phyloP scores from a whole-genome alignment of 2,329 filamentous ascomycete genomes.

The Tolypocladium amazonense region DNA sequence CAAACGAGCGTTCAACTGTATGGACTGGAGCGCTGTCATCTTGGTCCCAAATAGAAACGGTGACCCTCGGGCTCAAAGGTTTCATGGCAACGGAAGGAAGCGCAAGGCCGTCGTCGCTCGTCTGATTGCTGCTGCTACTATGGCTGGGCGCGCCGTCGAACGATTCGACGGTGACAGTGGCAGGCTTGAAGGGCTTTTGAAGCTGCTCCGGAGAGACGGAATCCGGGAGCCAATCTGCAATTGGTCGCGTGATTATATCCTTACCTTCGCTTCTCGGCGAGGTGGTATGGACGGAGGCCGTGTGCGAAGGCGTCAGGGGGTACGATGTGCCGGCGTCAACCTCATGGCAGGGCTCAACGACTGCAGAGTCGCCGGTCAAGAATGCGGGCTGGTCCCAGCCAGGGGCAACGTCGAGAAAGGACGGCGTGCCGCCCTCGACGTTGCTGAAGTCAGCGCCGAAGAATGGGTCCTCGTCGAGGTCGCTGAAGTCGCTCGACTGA shows the following conservation, averaged over 20 bases:
- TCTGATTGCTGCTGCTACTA: conserved; percentile 36
- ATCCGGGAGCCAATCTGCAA: conserved; percentile 15
- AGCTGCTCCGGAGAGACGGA: conserved; percentile 32
- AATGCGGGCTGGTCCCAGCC: conserved; percentile 11
- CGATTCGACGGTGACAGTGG: conserved; percentile 16
- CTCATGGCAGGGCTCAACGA: conserved; percentile 3
- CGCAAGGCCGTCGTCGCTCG: conserved; percentile 38
- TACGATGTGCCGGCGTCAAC: conserved; percentile 17
- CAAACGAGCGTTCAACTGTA: conserved; percentile 28
- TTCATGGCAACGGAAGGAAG: conserved; percentile 29
- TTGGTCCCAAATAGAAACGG: conserved; percentile 44
- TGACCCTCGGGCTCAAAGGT: conserved; percentile 41
- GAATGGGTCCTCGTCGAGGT: conserved; percentile 37
- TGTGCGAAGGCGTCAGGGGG: conserved; percentile 42
- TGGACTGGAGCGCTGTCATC: conserved; percentile 26
- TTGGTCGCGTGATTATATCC: conserved; percentile 11
- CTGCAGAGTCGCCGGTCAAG: conserved; percentile 1
- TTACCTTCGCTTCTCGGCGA: conserved; percentile 27
- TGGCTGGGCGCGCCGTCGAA: conserved; percentile 38
- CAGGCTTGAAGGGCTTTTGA: conserved; percentile 26
- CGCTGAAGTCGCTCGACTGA: conserved; percentile 38
- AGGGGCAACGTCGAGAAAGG: conserved; percentile 30
- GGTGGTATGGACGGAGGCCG: conserved; percentile 34
- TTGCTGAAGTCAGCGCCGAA: conserved; percentile 37
- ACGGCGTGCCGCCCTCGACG: conserved; percentile 28